Conservation (phyloP, 345 rosid species). For the Pistacia atlantica region DNA sequence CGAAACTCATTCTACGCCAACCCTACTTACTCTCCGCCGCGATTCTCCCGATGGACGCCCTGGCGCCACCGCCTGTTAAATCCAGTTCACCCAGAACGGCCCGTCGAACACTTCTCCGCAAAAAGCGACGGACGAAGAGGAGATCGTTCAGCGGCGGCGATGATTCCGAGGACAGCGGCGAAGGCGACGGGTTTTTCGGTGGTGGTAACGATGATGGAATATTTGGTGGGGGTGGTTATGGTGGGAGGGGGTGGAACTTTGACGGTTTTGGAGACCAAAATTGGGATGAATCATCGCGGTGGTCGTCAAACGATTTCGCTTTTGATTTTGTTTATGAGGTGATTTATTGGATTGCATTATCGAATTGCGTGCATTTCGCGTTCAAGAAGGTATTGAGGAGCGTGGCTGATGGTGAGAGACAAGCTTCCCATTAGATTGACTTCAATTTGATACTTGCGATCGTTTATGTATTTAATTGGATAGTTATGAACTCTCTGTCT, state of each 20-base stretch:
- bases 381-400: constrained; percentile 70
- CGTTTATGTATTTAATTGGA: constrained; percentile 9
- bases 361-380: constrained; percentile 85
- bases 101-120: constrained; percentile 51
- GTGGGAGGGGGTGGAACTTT: constrained; percentile 71
- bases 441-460: constrained; percentile 46
- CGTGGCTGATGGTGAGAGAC: constrained; percentile 53
- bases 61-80: constrained; percentile 60
- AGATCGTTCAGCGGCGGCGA: constrained; percentile 38
- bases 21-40: constrained; percentile 38
- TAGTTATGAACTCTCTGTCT: neutral
- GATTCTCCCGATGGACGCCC: constrained; percentile 40
- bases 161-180: constrained; percentile 54
- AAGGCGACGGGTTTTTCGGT: constrained; percentile 38
- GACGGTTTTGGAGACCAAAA: constrained; percentile 53
- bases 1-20: constrained; percentile 43
- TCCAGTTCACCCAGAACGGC: constrained; percentile 40
- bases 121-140: constrained; percentile 60
- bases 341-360: constrained; percentile 85
- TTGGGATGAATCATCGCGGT: constrained; percentile 67
- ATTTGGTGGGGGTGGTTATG: constrained; percentile 59
- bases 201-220: constrained; percentile 53
- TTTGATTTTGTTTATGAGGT: constrained; percentile 88
- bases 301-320: constrained; percentile 58
- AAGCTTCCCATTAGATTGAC: constrained; percentile 57